Evolutionary conservation across 352 stramenopile species (phyloP), one percentile per base, ranked within the genome.

Genomic region (Pythium monospermum): DNA sequence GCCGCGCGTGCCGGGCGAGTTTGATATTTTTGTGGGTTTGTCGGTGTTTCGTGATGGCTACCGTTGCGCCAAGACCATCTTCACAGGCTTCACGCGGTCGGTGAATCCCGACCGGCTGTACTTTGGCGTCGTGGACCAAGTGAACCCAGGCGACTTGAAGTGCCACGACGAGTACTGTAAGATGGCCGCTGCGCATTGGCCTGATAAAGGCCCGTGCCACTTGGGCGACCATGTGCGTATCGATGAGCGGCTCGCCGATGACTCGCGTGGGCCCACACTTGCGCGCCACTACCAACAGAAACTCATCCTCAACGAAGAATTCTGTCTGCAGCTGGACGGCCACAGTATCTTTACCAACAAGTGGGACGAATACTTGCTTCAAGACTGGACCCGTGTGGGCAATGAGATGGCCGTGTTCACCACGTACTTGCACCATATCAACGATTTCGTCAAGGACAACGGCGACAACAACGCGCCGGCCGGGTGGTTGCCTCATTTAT

Each of bases 321-420:
- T 94, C 38, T 94, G 83, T 61, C 73, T 94, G 23, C 80, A 91
- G 50, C 65, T 94, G 5, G 83, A 94, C 30, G 78, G 78, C 4
- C 83, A 94, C 66, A 88, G 74, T 33, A 86, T 94, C 59, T 94
- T 94, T 47, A 91, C 83, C 21, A 91, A 91, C 60, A 56, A 71
- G 7, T 94, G 83, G 83, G 83, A 94, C 49, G 63, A 83, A 19
- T 75, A 87, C 41, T 23, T 94, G 2, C 19, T 94, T 27, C 61
- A 65, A 26, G 80, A 94, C 25, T 94, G 80, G 83, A 83, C 63
- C 49, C 70, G 71, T 10, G 59, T 88, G 10, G 59, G 76, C 50
- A 94, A 94, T 53, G 83, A 94, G 31, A 94, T 91, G 83, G 83
- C 80, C 6, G 68, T 94, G 46, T 59, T 94, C 26, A 73, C 80